phyloP scores from a whole-genome alignment of 2,329 filamentous ascomycete species.

The Zasmidium citrigriseum region DNA sequence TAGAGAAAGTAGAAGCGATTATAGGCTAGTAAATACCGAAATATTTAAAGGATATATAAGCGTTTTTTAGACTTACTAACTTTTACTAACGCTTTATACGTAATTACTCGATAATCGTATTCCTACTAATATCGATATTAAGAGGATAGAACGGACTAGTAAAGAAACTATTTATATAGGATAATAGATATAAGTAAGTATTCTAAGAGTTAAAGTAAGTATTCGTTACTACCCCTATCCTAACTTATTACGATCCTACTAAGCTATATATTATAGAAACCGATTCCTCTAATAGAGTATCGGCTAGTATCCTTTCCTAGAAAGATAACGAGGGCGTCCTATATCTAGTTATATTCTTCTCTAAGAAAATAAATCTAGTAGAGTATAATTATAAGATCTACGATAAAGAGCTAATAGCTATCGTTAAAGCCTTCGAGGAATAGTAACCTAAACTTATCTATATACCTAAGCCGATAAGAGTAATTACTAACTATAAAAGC shows the following conservation, averaged over 20 bases:
- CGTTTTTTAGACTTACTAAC: slow-evolving; percentile 7
- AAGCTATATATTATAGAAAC: not conserved
- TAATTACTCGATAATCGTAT: not conserved
- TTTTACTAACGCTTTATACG: slow-evolving; percentile 4
- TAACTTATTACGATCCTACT: not conserved
- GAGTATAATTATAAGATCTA: slow-evolving; percentile 20
- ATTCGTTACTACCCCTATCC: not conserved
- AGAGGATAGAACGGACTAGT: not conserved
- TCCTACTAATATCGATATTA: not conserved
- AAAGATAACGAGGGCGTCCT: not conserved
- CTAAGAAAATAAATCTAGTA: slow-evolving; percentile 8
- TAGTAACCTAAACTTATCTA: slow-evolving; percentile 26
- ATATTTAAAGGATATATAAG: slow-evolving; percentile 5
- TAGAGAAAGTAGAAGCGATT: slow-evolving; percentile 5
- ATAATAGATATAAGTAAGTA: not conserved
- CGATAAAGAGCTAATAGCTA: slow-evolving; percentile 32
- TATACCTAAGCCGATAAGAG: too few species aligned
- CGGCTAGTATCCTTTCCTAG: not conserved
- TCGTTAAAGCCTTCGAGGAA: slow-evolving; percentile 32
- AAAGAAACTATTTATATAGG: not conserved
- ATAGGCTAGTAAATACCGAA: not conserved
- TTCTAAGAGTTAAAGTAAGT: slow-evolving; percentile 4
- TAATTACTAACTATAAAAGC: too few species aligned
- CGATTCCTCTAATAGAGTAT: not conserved
- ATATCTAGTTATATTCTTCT: slow-evolving; percentile 8